phyloP scores from a whole-genome alignment of 2,329 filamentous ascomycete species.

The Exophiala sideris region DNA sequence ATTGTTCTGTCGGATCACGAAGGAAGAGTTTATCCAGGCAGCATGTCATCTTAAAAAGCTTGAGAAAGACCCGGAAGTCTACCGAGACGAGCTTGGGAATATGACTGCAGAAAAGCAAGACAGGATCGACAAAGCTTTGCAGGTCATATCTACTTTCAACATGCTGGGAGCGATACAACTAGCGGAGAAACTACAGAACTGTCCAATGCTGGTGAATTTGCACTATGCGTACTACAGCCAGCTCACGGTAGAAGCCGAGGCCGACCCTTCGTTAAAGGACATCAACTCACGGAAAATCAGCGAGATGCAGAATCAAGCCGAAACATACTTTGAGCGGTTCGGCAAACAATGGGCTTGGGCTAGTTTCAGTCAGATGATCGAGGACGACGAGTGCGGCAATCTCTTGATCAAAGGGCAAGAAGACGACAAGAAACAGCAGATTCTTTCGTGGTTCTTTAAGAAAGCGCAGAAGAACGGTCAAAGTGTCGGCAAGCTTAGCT shows the following conservation, averaged over 20 bases:
- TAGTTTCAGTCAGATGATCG: conserved; percentile 75
- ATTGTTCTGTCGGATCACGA: conserved; percentile 21
- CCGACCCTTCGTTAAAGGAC: conserved; percentile 18
- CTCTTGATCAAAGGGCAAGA: conserved; percentile 63
- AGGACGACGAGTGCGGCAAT: conserved; percentile 61
- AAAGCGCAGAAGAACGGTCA: conserved; percentile 60
- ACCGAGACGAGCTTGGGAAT: conserved; percentile 17
- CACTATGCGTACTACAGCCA: conserved; percentile 23
- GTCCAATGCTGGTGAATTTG: conserved; percentile 57
- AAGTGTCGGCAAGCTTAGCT: conserved; percentile 66
- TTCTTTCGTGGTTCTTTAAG: conserved; percentile 75
- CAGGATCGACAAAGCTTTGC: conserved; percentile 15
- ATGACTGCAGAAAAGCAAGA: conserved; percentile 16
- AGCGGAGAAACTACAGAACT: conserved; percentile 62
- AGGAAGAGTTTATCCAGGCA: conserved; percentile 22
- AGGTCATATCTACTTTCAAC: conserved; percentile 23
- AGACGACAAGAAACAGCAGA: conserved; percentile 57
- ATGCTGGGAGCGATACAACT: conserved; percentile 51
- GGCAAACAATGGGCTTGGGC: conserved; percentile 58
- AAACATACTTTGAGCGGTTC: conserved; percentile 50
- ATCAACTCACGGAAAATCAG: conserved; percentile 31
- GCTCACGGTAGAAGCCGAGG: conserved; percentile 16
- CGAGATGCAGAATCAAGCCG: conserved; percentile 38
- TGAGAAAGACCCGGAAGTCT: conserved; percentile 16
- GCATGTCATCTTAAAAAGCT: conserved; percentile 10